Evolutionary conservation across 306 rosid genomes (phyloP).

Genomic region (Adenanthera pavonina): DNA sequence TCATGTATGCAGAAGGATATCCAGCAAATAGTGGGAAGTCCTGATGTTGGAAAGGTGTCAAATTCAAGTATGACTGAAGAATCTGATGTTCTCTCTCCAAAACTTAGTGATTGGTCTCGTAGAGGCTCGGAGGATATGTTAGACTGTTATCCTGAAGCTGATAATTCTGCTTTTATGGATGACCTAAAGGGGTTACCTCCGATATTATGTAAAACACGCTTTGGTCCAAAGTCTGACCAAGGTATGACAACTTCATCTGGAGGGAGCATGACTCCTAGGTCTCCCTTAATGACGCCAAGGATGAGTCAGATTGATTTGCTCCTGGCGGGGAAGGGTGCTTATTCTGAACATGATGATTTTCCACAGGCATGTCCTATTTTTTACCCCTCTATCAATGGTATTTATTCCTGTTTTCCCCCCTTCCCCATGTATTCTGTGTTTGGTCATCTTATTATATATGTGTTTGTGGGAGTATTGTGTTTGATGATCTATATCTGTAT

Average conservation of each 20-base stretch:
- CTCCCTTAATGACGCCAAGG: constrained; percentile 96
- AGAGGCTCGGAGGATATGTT: constrained; percentile 99
- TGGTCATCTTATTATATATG: not conserved
- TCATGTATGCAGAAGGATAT: constrained; percentile 77
- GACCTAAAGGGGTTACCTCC: constrained; percentile 91
- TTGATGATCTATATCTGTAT: not conserved
- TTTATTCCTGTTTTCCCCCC: constrained; percentile 15
- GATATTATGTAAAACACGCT: constrained; percentile 95
- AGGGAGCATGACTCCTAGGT: constrained; percentile 99
- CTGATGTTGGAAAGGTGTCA: constrained; percentile 91
- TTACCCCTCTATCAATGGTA: constrained; percentile 14
- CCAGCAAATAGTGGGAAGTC: constrained; percentile 84
- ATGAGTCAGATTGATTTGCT: constrained; percentile 93
- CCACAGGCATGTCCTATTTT: constrained; percentile 69
- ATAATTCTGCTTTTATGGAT: constrained; percentile 81
- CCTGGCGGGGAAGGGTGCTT: constrained; percentile 93
- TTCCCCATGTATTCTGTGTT: constrained; percentile 24
- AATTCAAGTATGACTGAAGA: constrained; percentile 96
- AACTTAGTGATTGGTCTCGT: constrained; percentile 93
- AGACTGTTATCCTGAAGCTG: constrained; percentile 93
- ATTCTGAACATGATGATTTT: constrained; percentile 90
- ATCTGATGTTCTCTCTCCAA: constrained; percentile 87
- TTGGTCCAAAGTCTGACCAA: constrained; percentile 99
- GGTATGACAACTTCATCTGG: constrained; percentile 99
- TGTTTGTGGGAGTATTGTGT: not conserved